These are phyloP conservation scores for Botrytis sinoallii DNA, from an alignment of 2,329 filamentous ascomycete genomes.

Conservation along the genomic window DNA sequence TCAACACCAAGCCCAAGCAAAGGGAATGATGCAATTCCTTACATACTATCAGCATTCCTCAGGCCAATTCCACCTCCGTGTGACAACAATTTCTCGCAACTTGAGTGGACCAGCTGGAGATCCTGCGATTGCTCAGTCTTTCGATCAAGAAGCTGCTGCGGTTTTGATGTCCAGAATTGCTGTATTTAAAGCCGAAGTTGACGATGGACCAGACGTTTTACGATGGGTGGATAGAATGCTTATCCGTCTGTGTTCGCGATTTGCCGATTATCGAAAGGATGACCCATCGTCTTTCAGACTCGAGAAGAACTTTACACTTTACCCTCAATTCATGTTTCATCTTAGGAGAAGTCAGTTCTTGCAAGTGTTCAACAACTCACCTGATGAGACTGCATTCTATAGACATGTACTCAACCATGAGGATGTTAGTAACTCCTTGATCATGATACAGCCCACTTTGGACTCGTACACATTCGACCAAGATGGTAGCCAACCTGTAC, in stretches of 20 bases:
- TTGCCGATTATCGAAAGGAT: slow-evolving; percentile 97
- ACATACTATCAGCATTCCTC: slow-evolving; percentile 98
- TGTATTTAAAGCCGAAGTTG: slow-evolving; percentile 97
- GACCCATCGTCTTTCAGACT: slow-evolving; percentile 94
- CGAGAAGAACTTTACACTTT: slow-evolving; percentile 98
- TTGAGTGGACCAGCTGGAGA: slow-evolving; percentile 92
- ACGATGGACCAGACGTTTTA: slow-evolving; percentile 96
- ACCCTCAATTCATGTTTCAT: slow-evolving; percentile 99
- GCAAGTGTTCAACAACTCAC: slow-evolving; percentile 99
- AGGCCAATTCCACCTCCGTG: slow-evolving; percentile 91
- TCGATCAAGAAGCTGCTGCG: slow-evolving; percentile 95
- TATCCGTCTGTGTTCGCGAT: slow-evolving; percentile 91
- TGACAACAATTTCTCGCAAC: slow-evolving; percentile 89
- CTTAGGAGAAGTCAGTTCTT: slow-evolving; percentile 94
- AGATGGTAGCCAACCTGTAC: slow-evolving; percentile 86
- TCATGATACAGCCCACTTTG: slow-evolving; percentile 98
- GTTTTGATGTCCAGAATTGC: slow-evolving; percentile 99
- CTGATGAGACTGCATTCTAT: slow-evolving; percentile 98
- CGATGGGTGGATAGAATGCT: slow-evolving; percentile 99
- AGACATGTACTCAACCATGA: slow-evolving; percentile 96
- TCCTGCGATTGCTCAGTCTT: slow-evolving; percentile 91
- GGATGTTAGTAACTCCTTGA: slow-evolving; percentile 90
- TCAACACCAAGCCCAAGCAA: slow-evolving; percentile 80
- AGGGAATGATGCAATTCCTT: slow-evolving; percentile 96
- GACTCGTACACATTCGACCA: slow-evolving; percentile 98